phyloP scores from a whole-genome alignment of 257 asterid genomes.

The Handroanthus guayacan region DNA sequence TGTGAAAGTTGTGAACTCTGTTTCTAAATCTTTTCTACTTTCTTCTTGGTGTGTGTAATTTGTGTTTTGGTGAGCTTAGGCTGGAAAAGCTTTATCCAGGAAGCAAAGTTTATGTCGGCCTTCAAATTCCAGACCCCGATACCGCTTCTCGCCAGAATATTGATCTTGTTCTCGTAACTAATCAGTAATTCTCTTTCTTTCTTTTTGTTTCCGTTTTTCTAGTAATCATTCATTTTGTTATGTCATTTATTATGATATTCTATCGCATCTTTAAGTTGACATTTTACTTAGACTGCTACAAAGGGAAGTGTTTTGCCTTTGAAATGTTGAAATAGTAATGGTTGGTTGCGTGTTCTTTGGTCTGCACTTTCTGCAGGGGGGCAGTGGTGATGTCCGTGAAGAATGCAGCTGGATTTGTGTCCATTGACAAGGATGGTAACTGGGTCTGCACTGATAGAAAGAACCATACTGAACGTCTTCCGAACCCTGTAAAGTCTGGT shows the following conservation, averaged over 20 bases:
- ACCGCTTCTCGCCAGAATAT: conserved; percentile 73
- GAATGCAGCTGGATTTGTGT: conserved; percentile 59
- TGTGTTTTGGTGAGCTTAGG: conserved; percentile 39
- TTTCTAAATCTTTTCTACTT: background rate
- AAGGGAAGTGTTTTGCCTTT: background rate
- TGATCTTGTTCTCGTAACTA: conserved; percentile 75
- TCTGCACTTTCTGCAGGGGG: conserved; percentile 56
- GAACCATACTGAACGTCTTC: conserved; percentile 49
- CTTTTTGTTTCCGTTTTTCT: background rate
- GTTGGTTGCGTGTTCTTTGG: background rate
- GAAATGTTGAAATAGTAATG: conserved; percentile 16
- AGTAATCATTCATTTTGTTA: background rate
- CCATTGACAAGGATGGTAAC: conserved; percentile 59
- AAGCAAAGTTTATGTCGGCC: conserved; percentile 71
- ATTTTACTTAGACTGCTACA: background rate
- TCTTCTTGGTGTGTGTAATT: conserved; percentile 11
- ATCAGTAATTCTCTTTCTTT: conserved; percentile 42
- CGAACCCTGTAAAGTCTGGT: conserved; percentile 57
- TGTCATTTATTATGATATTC: background rate
- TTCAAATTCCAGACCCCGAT: conserved; percentile 81
- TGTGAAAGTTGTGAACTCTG: background rate
- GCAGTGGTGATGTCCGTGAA: conserved; percentile 68
- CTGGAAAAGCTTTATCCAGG: conserved; percentile 71
- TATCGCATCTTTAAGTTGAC: background rate
- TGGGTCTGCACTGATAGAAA: conserved; percentile 62